These are phyloP conservation scores for Globisporangium paddicum DNA, from an alignment of 352 stramenopile genomes.

Conservation along the genomic window DNA sequence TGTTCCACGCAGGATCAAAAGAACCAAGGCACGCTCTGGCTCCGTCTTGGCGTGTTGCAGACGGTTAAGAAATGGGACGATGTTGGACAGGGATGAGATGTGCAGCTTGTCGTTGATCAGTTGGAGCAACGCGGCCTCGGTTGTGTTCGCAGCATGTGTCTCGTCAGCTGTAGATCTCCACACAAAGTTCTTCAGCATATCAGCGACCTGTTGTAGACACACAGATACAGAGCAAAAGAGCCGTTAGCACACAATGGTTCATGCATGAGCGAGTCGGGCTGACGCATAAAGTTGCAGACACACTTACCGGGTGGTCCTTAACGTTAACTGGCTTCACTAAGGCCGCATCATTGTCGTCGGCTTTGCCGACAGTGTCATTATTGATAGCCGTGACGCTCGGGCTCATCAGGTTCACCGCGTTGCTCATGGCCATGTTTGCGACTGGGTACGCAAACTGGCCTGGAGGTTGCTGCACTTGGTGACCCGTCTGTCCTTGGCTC, in stretches of 20 bases:
- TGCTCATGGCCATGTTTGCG: constrained; percentile 2
- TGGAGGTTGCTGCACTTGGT: not conserved
- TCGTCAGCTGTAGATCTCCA: constrained; percentile 17
- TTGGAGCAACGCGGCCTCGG: constrained; percentile 41
- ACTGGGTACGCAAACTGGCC: constrained; percentile 4
- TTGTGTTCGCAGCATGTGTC: constrained; percentile 24
- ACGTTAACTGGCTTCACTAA: constrained; percentile 5
- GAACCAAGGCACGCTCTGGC: constrained; percentile 59
- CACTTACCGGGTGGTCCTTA: constrained; percentile 4
- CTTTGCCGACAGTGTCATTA: constrained; percentile 1
- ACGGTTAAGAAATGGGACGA: constrained; percentile 57
- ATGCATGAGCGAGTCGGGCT: not conserved
- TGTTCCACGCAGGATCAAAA: constrained; percentile 68
- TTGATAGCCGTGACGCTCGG: constrained; percentile 1
- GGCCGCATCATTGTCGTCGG: not conserved
- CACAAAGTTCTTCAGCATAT: constrained; percentile 27
- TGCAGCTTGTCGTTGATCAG: constrained; percentile 58
- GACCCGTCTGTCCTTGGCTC: not conserved
- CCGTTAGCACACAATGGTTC: not conserved
- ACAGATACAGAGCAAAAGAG: not conserved
- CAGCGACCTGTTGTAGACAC: constrained; percentile 9
- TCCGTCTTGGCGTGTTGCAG: constrained; percentile 60
- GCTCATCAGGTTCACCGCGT: constrained; percentile 6
- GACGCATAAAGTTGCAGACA: not conserved
- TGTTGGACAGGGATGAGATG: constrained; percentile 39